A percentile compares a stretch with the other conserved stretches of the same genome.
Evolutionary conservation across 768 basidiomycete genomes (phyloP).

Genomic region (Lactarius sp.): DNA sequence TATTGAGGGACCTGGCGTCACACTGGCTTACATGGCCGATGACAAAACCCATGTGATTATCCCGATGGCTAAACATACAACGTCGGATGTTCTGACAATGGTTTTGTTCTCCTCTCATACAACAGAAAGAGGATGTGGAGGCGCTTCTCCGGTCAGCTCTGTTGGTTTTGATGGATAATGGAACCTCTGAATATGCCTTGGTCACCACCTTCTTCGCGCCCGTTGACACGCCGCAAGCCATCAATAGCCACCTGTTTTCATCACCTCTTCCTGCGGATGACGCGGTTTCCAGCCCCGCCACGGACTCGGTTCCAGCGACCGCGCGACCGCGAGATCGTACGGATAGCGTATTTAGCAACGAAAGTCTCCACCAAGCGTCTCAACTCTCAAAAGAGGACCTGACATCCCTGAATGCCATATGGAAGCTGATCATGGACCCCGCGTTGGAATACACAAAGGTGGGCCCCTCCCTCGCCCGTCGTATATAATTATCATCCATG

Average conservation of each 20-base stretch:
- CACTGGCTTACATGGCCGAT: slow-evolving; percentile 85
- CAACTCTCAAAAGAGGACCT: slow-evolving; percentile 51
- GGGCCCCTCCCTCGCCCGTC: slow-evolving; percentile 24
- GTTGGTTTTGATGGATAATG: slow-evolving; percentile 92
- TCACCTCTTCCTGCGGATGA: slow-evolving; percentile 36
- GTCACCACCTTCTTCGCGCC: slow-evolving; percentile 71
- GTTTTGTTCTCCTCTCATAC: background rate
- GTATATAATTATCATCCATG: background rate
- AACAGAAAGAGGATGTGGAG: slow-evolving; percentile 78
- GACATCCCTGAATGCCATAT: slow-evolving; percentile 56
- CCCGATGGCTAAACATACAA: background rate
- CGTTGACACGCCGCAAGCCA: slow-evolving; percentile 17
- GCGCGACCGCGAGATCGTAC: slow-evolving; percentile 27
- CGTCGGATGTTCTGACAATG: background rate
- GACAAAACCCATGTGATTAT: slow-evolving; percentile 78
- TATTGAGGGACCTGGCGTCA: slow-evolving; percentile 75
- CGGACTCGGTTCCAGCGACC: slow-evolving; percentile 44
- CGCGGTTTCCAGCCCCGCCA: slow-evolving; percentile 33
- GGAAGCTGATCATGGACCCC: slow-evolving; percentile 93
- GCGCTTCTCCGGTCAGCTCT: slow-evolving; percentile 79
- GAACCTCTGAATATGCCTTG: slow-evolving; percentile 88
- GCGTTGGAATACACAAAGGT: slow-evolving; percentile 83
- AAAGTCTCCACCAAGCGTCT: slow-evolving; percentile 30
- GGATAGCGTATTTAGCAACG: slow-evolving; percentile 35
- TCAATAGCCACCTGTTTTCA: slow-evolving; percentile 33